A percentile compares a stretch with the other conserved stretches of the same genome.
phyloP scores from a whole-genome alignment of 2,329 filamentous ascomycete species.

The Monilinia fructicola region DNA sequence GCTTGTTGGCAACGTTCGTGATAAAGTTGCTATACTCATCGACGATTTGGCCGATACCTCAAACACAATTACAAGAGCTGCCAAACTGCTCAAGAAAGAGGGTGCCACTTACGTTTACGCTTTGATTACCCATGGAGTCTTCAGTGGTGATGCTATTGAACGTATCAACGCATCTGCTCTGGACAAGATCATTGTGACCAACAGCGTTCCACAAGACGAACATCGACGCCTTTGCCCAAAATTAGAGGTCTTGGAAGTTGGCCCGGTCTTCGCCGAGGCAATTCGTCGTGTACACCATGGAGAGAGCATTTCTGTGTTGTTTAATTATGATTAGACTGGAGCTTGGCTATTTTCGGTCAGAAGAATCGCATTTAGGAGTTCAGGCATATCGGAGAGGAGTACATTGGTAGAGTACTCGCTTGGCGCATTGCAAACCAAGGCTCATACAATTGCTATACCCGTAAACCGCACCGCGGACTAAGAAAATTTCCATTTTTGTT shows the following conservation, averaged over 20 bases:
- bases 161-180: slow-evolving; percentile 90
- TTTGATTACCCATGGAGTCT: slow-evolving; percentile 88
- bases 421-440: slow-evolving; percentile 18
- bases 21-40: slow-evolving; percentile 82
- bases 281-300: slow-evolving; percentile 96
- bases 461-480: slow-evolving; percentile 20
- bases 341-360: slow-evolving; percentile 16
- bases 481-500: slow-evolving; percentile 17
- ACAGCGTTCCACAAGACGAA: slow-evolving; percentile 86
- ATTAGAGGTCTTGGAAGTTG: slow-evolving; percentile 87
- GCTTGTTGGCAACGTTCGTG: slow-evolving; percentile 82
- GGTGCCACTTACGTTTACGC: slow-evolving; percentile 90
- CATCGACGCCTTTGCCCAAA: slow-evolving; percentile 78
- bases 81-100: slow-evolving; percentile 94
- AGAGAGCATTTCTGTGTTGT: slow-evolving; percentile 68
- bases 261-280: slow-evolving; percentile 89
- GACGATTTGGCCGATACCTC: slow-evolving; percentile 95
- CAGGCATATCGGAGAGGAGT: slow-evolving; percentile 16
- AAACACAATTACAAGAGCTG: slow-evolving; percentile 94
- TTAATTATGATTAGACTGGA: slow-evolving; percentile 24
- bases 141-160: slow-evolving; percentile 92
- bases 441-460: slow-evolving; percentile 23
- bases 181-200: slow-evolving; percentile 93
- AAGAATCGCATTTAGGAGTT: slow-evolving; percentile 16
- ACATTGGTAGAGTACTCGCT: slow-evolving; percentile 20